These are phyloP conservation scores for Cystobasidium tubakii DNA, from an alignment of 768 basidiomycete species.

Conservation along the genomic window DNA sequence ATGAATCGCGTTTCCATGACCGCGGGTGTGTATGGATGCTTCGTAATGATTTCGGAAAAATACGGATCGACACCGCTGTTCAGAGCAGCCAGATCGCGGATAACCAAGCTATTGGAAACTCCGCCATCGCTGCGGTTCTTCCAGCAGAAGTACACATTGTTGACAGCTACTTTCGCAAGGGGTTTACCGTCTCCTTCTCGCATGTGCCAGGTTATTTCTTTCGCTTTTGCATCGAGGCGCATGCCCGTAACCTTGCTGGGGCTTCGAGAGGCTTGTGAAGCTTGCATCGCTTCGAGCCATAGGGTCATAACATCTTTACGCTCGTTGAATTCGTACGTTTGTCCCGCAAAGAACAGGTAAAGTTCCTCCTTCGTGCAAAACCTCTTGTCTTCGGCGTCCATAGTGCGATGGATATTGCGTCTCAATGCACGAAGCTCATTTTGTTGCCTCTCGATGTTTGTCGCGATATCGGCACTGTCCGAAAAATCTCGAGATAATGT, in stretches of 20 bases:
- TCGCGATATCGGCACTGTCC: constrained; percentile 54
- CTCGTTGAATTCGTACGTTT: constrained; percentile 17
- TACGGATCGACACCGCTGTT: constrained; percentile 67
- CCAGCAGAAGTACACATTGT: constrained; percentile 72
- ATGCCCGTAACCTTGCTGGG: constrained; percentile 64
- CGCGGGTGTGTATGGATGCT: constrained; percentile 58
- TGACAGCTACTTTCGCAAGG: constrained; percentile 77
- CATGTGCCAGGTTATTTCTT: constrained; percentile 89
- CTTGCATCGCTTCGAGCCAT: constrained; percentile 24
- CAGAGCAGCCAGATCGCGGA: constrained; percentile 74
- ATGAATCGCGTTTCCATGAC: constrained; percentile 19
- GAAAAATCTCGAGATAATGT: constrained; percentile 84
- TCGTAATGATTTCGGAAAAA: constrained; percentile 82
- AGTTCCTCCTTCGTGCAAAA: constrained; percentile 10
- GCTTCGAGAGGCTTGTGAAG: constrained; percentile 59
- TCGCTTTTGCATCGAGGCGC: constrained; percentile 70
- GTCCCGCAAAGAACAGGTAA: background rate
- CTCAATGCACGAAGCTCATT: constrained; percentile 56
- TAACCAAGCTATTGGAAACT: constrained; percentile 66
- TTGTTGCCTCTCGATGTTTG: constrained; percentile 56
- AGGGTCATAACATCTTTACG: background rate
- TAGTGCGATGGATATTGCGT: constrained; percentile 41
- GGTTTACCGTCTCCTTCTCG: constrained; percentile 61
- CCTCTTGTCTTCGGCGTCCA: constrained; percentile 36
- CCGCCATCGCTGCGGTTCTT: constrained; percentile 81